Conservation (phyloP, 805 yeast genomes). For the Yamadazyma takamatsuzukensis region DNA sequence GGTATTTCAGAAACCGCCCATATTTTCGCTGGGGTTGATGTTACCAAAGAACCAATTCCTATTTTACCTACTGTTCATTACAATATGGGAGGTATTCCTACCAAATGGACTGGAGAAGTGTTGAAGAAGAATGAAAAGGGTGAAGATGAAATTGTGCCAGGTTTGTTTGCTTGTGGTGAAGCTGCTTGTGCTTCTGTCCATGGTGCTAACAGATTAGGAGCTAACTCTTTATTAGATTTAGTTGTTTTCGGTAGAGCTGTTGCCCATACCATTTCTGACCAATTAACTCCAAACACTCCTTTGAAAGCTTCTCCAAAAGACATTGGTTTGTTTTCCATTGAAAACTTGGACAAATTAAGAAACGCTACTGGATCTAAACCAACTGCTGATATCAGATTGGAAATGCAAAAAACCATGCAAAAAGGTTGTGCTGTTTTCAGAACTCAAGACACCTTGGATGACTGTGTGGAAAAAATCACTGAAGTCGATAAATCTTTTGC, state of each 20-base stretch:
- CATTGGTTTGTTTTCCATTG: conserved; percentile 85
- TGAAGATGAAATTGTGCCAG: conserved; percentile 87
- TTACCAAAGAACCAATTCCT: conserved; percentile 98
- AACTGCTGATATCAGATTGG: conserved; percentile 85
- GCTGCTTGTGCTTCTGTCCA: conserved; percentile 99
- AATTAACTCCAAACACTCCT: conserved; percentile 84
- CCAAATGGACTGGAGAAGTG: conserved; percentile 95
- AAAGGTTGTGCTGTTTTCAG: conserved; percentile 96
- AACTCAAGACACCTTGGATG: conserved; percentile 85
- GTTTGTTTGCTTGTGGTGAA: conserved; percentile 96
- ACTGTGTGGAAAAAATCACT: conserved; percentile 78
- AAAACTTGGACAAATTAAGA: conserved; percentile 84
- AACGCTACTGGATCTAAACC: conserved; percentile 76
- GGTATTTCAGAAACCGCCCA: conserved; percentile 99
- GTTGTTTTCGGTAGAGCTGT: conserved; percentile 99
- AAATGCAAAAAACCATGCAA: conserved; percentile 97
- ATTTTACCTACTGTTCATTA: conserved; percentile 97
- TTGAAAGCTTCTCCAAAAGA: conserved; percentile 79
- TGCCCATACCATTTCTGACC: conserved; percentile 83
- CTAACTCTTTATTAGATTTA: conserved; percentile 92
- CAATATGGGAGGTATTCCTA: conserved; percentile 99
- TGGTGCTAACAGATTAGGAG: conserved; percentile 99
- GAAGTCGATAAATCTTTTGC: conserved; percentile 70
- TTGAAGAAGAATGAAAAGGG: conserved; percentile 80
- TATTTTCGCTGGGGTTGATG: conserved; percentile 98